These are phyloP conservation scores for Pseudogymnoascus sp. DNA, from an alignment of 2,329 filamentous ascomycete genomes.

Conservation along the genomic window DNA sequence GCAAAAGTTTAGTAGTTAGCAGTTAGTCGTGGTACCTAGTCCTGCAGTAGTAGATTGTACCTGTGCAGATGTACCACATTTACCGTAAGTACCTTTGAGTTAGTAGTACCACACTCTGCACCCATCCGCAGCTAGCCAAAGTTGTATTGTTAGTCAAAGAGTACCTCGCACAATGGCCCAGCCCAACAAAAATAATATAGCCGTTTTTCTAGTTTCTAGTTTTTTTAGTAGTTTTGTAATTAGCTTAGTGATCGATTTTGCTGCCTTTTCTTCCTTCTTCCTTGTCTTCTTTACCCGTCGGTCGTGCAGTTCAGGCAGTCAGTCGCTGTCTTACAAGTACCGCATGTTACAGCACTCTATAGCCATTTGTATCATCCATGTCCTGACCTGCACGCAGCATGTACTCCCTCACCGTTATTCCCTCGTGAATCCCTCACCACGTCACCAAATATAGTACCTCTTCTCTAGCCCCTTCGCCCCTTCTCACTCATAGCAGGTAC, in stretches of 20 bases:
- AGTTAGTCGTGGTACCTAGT: background rate
- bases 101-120: background rate
- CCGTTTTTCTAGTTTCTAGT: background rate
- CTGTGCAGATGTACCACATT: background rate
- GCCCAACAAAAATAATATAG: constrained; percentile 1
- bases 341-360: no score
- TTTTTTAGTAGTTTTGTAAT: background rate
- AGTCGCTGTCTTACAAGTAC: background rate
- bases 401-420: background rate
- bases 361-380: background rate
- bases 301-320: no score
- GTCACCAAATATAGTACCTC: background rate
- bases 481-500: background rate
- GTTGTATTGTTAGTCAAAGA: background rate
- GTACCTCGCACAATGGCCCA: background rate
- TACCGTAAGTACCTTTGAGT: background rate
- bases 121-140: background rate
- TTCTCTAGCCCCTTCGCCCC: background rate
- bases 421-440: background rate
- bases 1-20: no score
- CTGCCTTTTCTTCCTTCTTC: background rate
- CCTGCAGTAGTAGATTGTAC: background rate
- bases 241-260: no score
- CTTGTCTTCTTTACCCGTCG: background rate
- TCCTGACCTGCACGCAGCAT: background rate